Evolutionary conservation across 2,329 filamentous ascomycete genomes (phyloP).

Genomic region (Delphinella strobiligena): DNA sequence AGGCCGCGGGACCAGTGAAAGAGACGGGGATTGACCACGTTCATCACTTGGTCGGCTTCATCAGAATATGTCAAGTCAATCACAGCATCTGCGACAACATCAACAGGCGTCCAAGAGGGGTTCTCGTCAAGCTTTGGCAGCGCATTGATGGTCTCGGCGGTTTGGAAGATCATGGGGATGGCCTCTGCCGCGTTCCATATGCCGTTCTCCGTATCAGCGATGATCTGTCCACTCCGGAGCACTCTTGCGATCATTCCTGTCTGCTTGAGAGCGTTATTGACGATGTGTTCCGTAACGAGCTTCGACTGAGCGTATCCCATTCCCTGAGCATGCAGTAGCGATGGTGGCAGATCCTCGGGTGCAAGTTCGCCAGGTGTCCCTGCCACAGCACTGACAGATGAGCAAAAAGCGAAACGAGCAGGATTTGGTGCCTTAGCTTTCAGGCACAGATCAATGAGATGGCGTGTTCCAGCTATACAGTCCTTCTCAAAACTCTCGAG

Average conservation of each 20-base stretch:
- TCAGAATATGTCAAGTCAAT: conserved; percentile 14
- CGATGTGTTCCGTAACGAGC: conserved; percentile 19
- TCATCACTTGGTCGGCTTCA: conserved; percentile 14
- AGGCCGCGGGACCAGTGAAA: conserved; percentile 43
- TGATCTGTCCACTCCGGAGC: conserved; percentile 30
- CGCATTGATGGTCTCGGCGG: conserved; percentile 35
- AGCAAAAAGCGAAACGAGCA: conserved; percentile 36
- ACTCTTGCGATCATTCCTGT: conserved; percentile 15
- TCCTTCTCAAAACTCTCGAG: conserved; percentile 37
- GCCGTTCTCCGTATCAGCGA: conserved; percentile 16
- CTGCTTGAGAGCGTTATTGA: conserved; percentile 20
- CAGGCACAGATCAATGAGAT: conserved; percentile 28
- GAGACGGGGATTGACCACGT: conserved; percentile 36
- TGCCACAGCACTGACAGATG: conserved; percentile 34
- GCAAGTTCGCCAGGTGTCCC: conserved; percentile 21
- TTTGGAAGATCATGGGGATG: conserved; percentile 37
- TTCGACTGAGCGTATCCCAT: conserved; percentile 15
- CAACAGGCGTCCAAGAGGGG: conserved; percentile 32
- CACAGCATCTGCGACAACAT: conserved; percentile 27
- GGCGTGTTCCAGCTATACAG: conserved; percentile 29
- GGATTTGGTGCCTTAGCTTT: conserved; percentile 17
- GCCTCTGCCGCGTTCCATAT: conserved; percentile 47
- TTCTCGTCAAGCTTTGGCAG: conserved; percentile 36
- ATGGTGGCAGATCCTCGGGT: conserved; percentile 24
- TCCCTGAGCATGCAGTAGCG: conserved; percentile 11